Percentiles rank a stretch among this genome's conserved stretches.
Evolutionary conservation across 169 alveolate genomes (phyloP).

Genomic region (Eimeria maxima): DNA sequence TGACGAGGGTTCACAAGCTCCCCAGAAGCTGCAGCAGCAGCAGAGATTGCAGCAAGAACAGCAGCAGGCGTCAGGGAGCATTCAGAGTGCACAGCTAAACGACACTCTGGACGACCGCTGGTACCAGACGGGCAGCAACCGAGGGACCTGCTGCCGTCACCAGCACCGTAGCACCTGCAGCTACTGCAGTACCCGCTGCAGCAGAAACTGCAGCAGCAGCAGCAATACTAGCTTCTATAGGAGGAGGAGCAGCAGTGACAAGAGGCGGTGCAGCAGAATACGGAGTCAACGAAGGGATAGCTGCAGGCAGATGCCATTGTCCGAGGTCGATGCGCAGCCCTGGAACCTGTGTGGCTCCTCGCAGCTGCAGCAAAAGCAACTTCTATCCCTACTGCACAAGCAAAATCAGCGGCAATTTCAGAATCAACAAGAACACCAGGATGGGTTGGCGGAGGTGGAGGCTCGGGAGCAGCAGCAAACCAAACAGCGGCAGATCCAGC

Average conservation of each 20-base stretch:
- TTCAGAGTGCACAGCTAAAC: background rate
- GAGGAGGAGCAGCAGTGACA: conserved; percentile 5
- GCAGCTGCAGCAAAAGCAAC: conserved; percentile 4
- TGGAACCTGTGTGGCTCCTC: background rate
- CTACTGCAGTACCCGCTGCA: background rate
- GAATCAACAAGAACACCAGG: conserved; percentile 9
- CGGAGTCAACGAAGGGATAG: background rate
- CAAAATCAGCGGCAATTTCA: background rate
- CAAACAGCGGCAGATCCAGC: background rate
- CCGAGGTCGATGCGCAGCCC: background rate
- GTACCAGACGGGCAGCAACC: conserved; percentile 14
- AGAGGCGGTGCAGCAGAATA: background rate
- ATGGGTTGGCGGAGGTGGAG: background rate
- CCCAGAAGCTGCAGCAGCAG: conserved; percentile 22
- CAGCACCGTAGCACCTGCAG: background rate
- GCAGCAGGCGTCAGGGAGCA: background rate
- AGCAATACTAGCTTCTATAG: background rate
- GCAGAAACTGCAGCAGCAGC: background rate
- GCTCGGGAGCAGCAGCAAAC: background rate
- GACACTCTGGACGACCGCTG: background rate
- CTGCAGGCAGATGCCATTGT: background rate
- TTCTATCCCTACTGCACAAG: background rate
- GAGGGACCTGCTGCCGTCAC: conserved; percentile 27
- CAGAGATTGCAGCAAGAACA: conserved; percentile 9
- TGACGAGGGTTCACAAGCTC: background rate